Percentiles rank a stretch among this genome's conserved stretches.
Evolutionary conservation across 139 green algal species (phyloP).

Genomic region (Chlamydomonas sp.): DNA sequence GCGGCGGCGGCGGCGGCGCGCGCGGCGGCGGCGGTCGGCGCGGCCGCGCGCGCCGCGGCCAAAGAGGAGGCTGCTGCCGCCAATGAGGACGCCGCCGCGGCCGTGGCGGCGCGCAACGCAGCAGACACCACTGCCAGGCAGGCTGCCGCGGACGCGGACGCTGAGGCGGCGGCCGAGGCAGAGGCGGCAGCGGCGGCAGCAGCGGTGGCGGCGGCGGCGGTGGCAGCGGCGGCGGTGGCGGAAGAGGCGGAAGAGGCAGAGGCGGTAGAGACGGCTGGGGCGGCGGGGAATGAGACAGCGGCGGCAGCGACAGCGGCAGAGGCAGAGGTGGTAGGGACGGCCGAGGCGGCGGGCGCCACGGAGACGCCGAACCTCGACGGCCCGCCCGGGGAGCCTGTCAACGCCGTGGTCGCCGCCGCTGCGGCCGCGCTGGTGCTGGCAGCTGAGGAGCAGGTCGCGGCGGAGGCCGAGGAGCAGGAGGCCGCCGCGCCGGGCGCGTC

Average conservation of each 20-base stretch:
- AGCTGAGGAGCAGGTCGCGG: conserved; percentile 53
- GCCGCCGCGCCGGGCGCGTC: not conserved
- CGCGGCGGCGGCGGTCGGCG: not conserved
- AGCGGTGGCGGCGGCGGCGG: too few species aligned
- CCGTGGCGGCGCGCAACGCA: not conserved
- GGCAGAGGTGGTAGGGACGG: conserved; percentile 23
- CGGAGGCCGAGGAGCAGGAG: not conserved
- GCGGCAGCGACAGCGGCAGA: not conserved
- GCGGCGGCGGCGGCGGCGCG: not conserved
- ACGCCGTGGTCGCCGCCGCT: conserved; percentile 56
- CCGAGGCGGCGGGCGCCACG: conserved; percentile 5
- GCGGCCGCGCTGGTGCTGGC: conserved; percentile 33
- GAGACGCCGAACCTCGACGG: too few species aligned
- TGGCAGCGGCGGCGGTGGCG: not conserved
- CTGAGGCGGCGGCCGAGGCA: too few species aligned
- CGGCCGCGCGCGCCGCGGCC: not conserved
- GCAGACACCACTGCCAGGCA: not conserved
- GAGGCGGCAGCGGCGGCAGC: too few species aligned
- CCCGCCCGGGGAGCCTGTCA: conserved; percentile 38
- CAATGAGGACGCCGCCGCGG: not conserved
- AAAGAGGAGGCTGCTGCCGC: not conserved
- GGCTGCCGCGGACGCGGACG: conserved; percentile 8
- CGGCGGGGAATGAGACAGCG: not conserved
- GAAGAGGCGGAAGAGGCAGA: not conserved
- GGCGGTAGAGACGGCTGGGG: not conserved